Percentiles rank a stretch among this genome's conserved stretches.
These are phyloP conservation scores for Flueggea neowawraea DNA, from an alignment of 441 rosid species.

Conservation along the genomic window DNA sequence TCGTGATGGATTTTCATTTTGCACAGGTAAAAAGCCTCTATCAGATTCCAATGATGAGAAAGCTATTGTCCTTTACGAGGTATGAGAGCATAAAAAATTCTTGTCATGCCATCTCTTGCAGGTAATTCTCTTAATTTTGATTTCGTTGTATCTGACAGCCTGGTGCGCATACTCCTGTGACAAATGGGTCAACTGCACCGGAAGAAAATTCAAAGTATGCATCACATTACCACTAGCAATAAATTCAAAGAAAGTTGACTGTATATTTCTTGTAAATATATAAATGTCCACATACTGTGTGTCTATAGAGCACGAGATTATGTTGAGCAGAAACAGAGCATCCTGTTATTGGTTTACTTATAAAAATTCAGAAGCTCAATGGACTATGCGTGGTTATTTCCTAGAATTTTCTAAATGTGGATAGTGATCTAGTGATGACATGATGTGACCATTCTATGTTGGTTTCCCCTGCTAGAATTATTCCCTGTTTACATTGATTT, in stretches of 20 bases:
- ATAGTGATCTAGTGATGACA: neutral
- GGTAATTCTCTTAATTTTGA: constrained; percentile 10
- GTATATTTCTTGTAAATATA: neutral
- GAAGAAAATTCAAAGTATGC: constrained; percentile 79
- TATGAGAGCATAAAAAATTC: constrained; percentile 22
- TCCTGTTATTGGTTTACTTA: too few relatives aligned
- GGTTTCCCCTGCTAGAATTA: neutral
- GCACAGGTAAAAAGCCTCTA: constrained; percentile 50
- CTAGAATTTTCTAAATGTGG: too few relatives aligned
- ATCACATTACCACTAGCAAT: constrained; percentile 1
- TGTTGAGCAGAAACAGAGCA: too few relatives aligned
- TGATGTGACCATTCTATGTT: neutral
- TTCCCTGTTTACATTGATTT: neutral
- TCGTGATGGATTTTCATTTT: constrained; percentile 19
- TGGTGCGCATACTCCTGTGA: constrained; percentile 52
- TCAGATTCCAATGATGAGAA: constrained; percentile 61
- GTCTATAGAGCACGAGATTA: neutral
- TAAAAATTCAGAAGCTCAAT: too few relatives aligned
- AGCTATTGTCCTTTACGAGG: constrained; percentile 90
- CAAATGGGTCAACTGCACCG: constrained; percentile 40
- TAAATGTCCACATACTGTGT: neutral
- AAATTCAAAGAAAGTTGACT: constrained; percentile 2
- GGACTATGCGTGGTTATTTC: too few relatives aligned
- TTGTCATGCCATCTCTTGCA: constrained; percentile 4
- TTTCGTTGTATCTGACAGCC: constrained; percentile 57